Conservation (phyloP, 495 filamentous ascomycete species). For the Penicillium canariense region DNA sequence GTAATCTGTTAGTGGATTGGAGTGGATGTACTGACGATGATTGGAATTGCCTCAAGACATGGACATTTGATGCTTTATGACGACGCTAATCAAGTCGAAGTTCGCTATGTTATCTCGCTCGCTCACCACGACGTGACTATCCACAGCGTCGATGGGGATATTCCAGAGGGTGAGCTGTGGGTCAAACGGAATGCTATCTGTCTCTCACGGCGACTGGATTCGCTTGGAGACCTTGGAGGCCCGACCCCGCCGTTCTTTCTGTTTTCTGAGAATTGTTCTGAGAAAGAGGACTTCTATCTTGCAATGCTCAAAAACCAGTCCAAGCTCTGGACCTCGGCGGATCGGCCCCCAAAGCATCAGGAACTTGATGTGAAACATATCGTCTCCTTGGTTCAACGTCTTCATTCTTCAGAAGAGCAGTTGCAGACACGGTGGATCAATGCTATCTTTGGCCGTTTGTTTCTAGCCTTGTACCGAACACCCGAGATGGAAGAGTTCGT, state of each 20-base stretch:
- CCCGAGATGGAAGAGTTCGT: constrained; percentile 75
- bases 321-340: constrained; percentile 52
- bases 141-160: constrained; percentile 75
- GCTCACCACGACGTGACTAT: constrained; percentile 83
- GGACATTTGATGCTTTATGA: constrained; percentile 98
- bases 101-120: constrained; percentile 90
- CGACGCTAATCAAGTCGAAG: constrained; percentile 82
- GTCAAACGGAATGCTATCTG: constrained; percentile 95
- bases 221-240: constrained; percentile 56
- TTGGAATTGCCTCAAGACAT: constrained; percentile 55
- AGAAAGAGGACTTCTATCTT: constrained; percentile 98
- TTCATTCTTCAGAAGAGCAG: constrained; percentile 91
- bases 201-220: constrained; percentile 66
- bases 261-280: constrained; percentile 89
- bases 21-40: constrained; percentile 20
- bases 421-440: constrained; percentile 94
- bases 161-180: constrained; percentile 89
- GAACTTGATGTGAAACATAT: constrained; percentile 82
- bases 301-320: constrained; percentile 84
- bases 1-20: not conserved
- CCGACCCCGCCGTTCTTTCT: constrained; percentile 80
- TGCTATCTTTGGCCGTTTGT: constrained; percentile 81
- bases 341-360: constrained; percentile 66
- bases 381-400: constrained; percentile 77
- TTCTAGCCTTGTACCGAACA: constrained; percentile 84